Evolutionary conservation across 2,329 filamentous ascomycete species (phyloP).

Genomic region (Stachybotrys chlorohalonatus): DNA sequence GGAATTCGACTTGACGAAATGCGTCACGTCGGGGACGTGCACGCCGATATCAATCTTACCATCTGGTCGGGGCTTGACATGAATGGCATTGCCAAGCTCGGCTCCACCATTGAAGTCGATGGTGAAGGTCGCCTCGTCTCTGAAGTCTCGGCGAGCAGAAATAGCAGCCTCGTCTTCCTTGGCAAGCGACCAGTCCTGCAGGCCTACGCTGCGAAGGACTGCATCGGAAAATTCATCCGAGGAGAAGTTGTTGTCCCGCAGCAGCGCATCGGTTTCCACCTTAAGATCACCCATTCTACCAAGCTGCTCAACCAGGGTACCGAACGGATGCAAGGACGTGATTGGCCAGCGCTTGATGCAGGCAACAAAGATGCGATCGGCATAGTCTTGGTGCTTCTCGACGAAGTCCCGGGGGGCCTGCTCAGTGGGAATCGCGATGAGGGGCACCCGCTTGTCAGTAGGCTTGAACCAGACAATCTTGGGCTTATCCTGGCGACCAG

Average conservation of each 20-base stretch:
- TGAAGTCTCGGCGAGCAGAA: constrained; percentile 77
- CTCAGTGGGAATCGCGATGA: constrained; percentile 97
- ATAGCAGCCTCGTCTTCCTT: constrained; percentile 73
- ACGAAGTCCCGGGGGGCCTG: constrained; percentile 97
- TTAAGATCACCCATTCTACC: constrained; percentile 96
- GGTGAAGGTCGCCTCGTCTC: constrained; percentile 80
- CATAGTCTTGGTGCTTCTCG: constrained; percentile 96
- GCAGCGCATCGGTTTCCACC: constrained; percentile 92
- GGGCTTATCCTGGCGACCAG: constrained; percentile 81
- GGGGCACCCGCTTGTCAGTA: constrained; percentile 94
- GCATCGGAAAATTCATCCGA: constrained; percentile 97
- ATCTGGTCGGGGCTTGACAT: constrained; percentile 75
- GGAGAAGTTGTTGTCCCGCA: constrained; percentile 97
- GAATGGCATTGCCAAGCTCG: constrained; percentile 86
- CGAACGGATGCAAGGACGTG: constrained; percentile 97
- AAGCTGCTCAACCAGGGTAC: constrained; percentile 92
- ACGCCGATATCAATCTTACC: constrained; percentile 90
- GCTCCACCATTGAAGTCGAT: constrained; percentile 82
- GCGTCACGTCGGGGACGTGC: constrained; percentile 88
- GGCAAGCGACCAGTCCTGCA: constrained; percentile 81
- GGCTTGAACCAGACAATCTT: constrained; percentile 99
- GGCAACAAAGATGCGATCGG: constrained; percentile 95
- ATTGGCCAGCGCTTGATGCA: constrained; percentile 99
- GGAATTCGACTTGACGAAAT: constrained; percentile 95
- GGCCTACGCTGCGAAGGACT: constrained; percentile 83